Percentiles rank a stretch among this genome's conserved stretches.
phyloP scores from a whole-genome alignment of 305 asterid genomes.

The Petunia hybrid region DNA sequence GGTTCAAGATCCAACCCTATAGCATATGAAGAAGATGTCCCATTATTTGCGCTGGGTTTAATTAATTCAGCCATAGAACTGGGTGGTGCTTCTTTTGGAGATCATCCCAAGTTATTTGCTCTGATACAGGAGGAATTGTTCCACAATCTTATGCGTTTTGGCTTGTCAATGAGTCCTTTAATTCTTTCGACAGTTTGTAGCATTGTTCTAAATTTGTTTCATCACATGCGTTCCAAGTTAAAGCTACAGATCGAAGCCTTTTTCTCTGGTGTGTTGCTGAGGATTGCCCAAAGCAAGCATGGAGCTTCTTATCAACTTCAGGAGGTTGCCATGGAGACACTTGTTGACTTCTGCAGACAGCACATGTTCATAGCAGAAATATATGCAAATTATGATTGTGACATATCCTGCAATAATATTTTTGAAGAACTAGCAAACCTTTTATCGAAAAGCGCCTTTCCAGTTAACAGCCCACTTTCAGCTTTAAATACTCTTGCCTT shows the following conservation, averaged over 20 bases:
- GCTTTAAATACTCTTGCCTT: constrained; percentile 86
- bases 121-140: constrained; percentile 92
- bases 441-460: constrained; percentile 90
- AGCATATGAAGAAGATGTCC: constrained; percentile 96
- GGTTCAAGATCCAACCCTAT: constrained; percentile 80
- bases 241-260: constrained; percentile 92
- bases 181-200: constrained; percentile 92
- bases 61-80: constrained; percentile 88
- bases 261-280: constrained; percentile 78
- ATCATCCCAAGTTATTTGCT: constrained; percentile 77
- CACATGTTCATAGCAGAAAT: constrained; percentile 78
- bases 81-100: constrained; percentile 78
- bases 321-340: constrained; percentile 98
- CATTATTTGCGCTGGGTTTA: constrained; percentile 91
- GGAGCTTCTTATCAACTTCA: constrained; percentile 93
- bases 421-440: constrained; percentile 85
- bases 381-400: constrained; percentile 94
- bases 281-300: constrained; percentile 78
- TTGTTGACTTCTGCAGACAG: constrained; percentile 97
- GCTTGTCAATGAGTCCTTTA: constrained; percentile 89
- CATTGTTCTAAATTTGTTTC: constrained; percentile 91
- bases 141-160: constrained; percentile 87
- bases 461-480: constrained; percentile 86
- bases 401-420: constrained; percentile 82
- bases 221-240: constrained; percentile 77